phyloP scores from a whole-genome alignment of 2,329 filamentous ascomycete species.

The Colletotrichum lindemuthianum region DNA sequence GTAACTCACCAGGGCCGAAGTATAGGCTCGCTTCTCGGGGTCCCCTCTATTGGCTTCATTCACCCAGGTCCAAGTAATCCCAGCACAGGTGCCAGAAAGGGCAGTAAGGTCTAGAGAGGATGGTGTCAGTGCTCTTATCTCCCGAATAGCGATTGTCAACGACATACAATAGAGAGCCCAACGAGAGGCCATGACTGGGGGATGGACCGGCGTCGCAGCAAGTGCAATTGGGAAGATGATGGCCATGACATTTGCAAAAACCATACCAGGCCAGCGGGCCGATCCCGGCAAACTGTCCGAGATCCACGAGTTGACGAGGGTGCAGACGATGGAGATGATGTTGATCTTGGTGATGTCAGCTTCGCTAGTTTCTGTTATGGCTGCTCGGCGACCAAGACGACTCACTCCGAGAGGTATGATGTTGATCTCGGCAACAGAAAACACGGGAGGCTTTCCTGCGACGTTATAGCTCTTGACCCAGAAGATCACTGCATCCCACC shows the following conservation, averaged over 20 bases:
- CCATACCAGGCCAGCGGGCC: slow-evolving; percentile 41
- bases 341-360: slow-evolving; percentile 37
- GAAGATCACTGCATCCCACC: slow-evolving; percentile 40
- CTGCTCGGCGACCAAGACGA: not conserved
- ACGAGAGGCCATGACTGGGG: slow-evolving; percentile 35
- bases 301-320: slow-evolving; percentile 40
- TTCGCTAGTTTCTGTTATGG: not conserved
- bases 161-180: slow-evolving; percentile 41
- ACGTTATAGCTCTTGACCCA: slow-evolving; percentile 43
- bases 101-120: slow-evolving; percentile 37
- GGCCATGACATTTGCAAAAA: slow-evolving; percentile 39
- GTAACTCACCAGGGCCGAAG: slow-evolving; percentile 40
- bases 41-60: slow-evolving; percentile 41
- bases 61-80: slow-evolving; percentile 42
- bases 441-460: slow-evolving; percentile 35
- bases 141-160: too few relatives aligned
- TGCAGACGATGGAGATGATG: slow-evolving; percentile 38
- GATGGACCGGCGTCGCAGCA: slow-evolving; percentile 41
- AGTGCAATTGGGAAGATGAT: slow-evolving; percentile 41
- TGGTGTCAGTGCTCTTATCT: not conserved
- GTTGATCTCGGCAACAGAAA: slow-evolving; percentile 42
- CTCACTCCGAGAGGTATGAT: slow-evolving; percentile 42
- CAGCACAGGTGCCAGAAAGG: slow-evolving; percentile 37
- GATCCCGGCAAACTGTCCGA: slow-evolving; percentile 41
- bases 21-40: slow-evolving; percentile 42